phyloP scores from a whole-genome alignment of 306 rosid genomes.

The Sphenostylis stenocarpa region DNA sequence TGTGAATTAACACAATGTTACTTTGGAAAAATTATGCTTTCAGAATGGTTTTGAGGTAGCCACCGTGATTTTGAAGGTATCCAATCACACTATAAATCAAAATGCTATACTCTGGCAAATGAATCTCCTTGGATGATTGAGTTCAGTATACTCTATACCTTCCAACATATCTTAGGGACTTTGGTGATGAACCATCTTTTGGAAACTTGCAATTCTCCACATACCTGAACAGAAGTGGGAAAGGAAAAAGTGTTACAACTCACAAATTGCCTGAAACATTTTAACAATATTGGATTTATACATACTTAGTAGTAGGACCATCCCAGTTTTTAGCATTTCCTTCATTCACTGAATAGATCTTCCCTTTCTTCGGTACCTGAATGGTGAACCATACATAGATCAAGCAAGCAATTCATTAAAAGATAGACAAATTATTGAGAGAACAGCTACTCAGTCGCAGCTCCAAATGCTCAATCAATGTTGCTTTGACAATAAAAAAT shows the following conservation, averaged over 20 bases:
- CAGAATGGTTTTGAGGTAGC: too few species aligned
- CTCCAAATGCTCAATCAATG: background rate
- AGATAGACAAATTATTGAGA: background rate
- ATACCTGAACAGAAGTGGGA: conserved; percentile 43
- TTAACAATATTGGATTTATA: conserved; percentile 1
- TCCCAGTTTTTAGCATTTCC: conserved; percentile 94
- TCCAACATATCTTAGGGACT: conserved; percentile 79
- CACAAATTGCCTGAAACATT: conserved; percentile 6
- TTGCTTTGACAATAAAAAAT: background rate
- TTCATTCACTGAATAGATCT: conserved; percentile 84
- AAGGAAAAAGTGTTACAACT: conserved; percentile 21
- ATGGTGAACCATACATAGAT: conserved; percentile 14
- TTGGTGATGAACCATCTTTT: conserved; percentile 70
- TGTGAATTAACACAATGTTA: too few species aligned
- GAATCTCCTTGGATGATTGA: background rate
- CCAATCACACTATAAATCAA: background rate
- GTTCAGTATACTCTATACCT: conserved; percentile 43
- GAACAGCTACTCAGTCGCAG: background rate
- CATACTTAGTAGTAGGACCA: conserved; percentile 65
- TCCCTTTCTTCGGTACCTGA: conserved; percentile 80
- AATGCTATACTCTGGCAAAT: background rate
- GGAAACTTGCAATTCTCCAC: conserved; percentile 85
- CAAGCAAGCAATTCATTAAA: conserved; percentile 10
- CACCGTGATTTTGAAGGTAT: too few species aligned
- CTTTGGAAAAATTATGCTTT: too few species aligned